Percentiles rank a stretch among this genome's conserved stretches.
These are phyloP conservation scores for Bocquillonia castaneifolia DNA, from an alignment of 441 rosid species.

Conservation along the genomic window DNA sequence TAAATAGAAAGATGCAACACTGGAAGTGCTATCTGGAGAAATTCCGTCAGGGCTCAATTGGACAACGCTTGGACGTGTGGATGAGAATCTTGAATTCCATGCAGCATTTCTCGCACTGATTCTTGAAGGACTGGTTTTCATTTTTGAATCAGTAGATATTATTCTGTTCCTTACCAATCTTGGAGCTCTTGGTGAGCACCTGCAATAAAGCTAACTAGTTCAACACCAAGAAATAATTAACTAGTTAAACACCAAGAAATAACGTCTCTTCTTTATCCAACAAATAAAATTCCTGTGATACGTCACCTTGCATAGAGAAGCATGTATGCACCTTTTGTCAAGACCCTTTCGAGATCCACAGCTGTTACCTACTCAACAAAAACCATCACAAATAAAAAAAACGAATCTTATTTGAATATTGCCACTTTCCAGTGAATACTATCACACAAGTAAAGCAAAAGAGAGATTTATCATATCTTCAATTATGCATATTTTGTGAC, in stretches of 20 bases:
- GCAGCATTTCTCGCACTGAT: conserved; percentile 24
- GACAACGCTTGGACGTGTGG: conserved; percentile 23
- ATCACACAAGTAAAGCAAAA: too few relatives aligned
- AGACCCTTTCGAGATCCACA: conserved; percentile 62
- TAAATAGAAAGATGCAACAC: conserved; percentile 60
- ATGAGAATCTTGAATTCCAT: conserved; percentile 31
- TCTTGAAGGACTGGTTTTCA: conserved; percentile 30
- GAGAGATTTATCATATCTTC: too few relatives aligned
- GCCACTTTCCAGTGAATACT: too few relatives aligned
- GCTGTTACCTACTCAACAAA: conserved; percentile 56
- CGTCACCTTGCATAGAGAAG: conserved; percentile 83
- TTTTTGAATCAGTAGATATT: conserved; percentile 37
- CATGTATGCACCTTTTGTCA: conserved; percentile 77
- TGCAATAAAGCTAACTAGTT: conserved; percentile 30
- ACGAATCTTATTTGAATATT: too few relatives aligned
- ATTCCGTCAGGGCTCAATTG: conserved; percentile 24
- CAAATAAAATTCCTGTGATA: conserved; percentile 17
- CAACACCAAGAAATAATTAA: neutral
- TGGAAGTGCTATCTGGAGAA: conserved; percentile 30
- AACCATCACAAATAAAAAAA: conserved; percentile 4
- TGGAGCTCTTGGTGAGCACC: conserved; percentile 91
- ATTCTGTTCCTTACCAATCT: conserved; percentile 51
- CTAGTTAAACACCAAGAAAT: neutral
- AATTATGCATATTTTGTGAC: too few relatives aligned
- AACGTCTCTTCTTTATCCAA: neutral